Evolutionary conservation across 768 basidiomycete genomes (phyloP), one percentile per base, ranked within the genome.

Genomic region (Porpolomopsis calyptriformis): DNA sequence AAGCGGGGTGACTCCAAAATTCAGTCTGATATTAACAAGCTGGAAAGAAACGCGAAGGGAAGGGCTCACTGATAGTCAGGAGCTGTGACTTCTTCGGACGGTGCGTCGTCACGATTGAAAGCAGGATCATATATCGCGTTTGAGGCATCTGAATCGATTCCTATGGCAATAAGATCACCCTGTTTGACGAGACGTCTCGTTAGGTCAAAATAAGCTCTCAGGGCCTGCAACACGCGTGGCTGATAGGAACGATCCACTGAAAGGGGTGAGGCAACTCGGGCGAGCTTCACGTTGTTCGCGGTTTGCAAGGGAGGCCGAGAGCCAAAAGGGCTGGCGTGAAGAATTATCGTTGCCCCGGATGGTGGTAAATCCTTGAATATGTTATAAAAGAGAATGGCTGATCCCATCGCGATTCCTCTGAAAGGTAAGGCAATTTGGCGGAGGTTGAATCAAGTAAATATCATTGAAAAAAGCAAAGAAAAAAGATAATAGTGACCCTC

Each of bases 231-330:
- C 55, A 83, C 79, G 4, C 76, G 55, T 0, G 68, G 56, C 55
- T 90, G 84, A 55, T 83, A 82, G 25, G 63, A 58, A 35, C 78
- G 76, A 58, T 78, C 75, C 10, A 71, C 77, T 1, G 85, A 78
- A 45, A 79, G 62, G 1, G 86, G 80, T 0, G 88, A 86, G 0
- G 85, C 78, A 5, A 96, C 69, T n/a, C 87, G 77, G 1, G 88
- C 84, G 43, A 96, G 67, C 1, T 83, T 85, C 18, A 93, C 64
- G 1, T 75, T 66, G 44, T 65, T 68, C 5, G 90, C 91, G 16
- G 63, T 74, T 2, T 90, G 88, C 23, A 91, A 66, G 6, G 70
- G 61, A 23, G 81, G 81, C 45, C 67, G 63, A 4, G 74, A 69
- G 11, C 80, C 80, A 53, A 83, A 81, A 4, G 83, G 78, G 49